Evolutionary conservation across 2,329 filamentous ascomycete species (phyloP), one percentile per base, ranked within the genome.

Genomic region (Hypoxylon sp.): DNA sequence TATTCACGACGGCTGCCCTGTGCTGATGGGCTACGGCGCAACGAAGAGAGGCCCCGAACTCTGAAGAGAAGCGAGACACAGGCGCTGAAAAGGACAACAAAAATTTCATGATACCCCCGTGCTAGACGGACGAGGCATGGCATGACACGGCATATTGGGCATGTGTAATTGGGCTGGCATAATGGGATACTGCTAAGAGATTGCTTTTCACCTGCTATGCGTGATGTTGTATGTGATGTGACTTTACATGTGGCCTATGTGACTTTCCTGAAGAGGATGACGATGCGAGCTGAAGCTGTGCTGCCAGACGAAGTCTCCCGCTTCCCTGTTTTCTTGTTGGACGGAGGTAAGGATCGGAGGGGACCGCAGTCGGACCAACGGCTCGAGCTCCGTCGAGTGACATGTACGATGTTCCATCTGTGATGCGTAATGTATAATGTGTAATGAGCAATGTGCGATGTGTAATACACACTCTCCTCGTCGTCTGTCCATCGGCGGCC

Each of bases 71-170:
- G 48, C 48, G 48, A 20, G 43, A 37, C 20, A 51, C 48, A 51
- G 48, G 48, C 48, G 48, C 48, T 49, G 35, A 49, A 41, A 6
- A 49, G 43, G 42, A 58, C n/a, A n/a, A n/a, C n/a, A n/a, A 15
- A 42, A 61, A 46, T 15, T 48, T 48, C 24, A 41, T 54, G 54
- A 64, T 64, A 64, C 31, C 61, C n/a, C 61, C 61, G 46, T 58
- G 52, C 60, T 60, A 58, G 52, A 57, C 50, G 52, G 26, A 40
- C 29, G 26, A 37, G 38, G 51, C 31, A 49, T 53, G 48, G 17
- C 29, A 33, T 45, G 38, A 58, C 37, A 49, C 55, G 48, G 17
- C 20, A 41, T 41, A 21, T 20, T 52, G 43, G 48, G 42, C 38
- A 43, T 20, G 45, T 43, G 49, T 55, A 47, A 48, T 27, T 47